phyloP scores from a whole-genome alignment of 1,139 yeast species.

The Spathaspora sp. region DNA sequence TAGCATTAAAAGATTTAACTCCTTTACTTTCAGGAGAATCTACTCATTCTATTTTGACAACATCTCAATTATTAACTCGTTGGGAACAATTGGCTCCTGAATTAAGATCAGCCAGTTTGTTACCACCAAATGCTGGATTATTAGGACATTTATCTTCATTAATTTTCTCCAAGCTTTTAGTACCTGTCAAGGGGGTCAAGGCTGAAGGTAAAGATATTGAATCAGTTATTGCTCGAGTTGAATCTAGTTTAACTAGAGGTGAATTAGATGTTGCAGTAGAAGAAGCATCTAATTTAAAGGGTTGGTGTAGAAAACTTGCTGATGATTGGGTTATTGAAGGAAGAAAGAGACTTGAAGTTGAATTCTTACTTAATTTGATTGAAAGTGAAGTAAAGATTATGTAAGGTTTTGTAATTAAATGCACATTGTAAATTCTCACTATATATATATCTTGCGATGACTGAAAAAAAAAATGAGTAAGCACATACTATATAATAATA shows the following conservation, averaged over 20 bases:
- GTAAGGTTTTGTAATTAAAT: conserved; percentile 10
- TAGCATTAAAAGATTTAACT: conserved; percentile 37
- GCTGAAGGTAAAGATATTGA: conserved; percentile 82
- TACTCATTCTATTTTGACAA: conserved; percentile 58
- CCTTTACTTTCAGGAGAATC: conserved; percentile 49
- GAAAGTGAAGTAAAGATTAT: conserved; percentile 55
- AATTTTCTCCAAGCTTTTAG: conserved; percentile 71
- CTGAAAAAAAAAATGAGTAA: not conserved
- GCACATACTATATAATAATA: not conserved
- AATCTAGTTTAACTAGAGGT: conserved; percentile 71
- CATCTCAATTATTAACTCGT: conserved; percentile 67
- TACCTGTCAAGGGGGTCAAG: conserved; percentile 57
- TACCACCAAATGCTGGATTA: conserved; percentile 95
- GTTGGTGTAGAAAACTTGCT: conserved; percentile 90
- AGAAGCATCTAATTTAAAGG: conserved; percentile 85
- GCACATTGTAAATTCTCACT: not conserved
- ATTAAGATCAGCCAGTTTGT: conserved; percentile 80
- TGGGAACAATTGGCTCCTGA: conserved; percentile 83
- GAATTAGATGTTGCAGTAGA: conserved; percentile 87
- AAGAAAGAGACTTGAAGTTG: conserved; percentile 84
- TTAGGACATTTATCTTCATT: conserved; percentile 86
- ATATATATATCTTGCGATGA: not conserved
- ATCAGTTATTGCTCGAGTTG: conserved; percentile 83
- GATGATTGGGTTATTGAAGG: conserved; percentile 90
- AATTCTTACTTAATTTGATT: conserved; percentile 68